Evolutionary conservation across 305 asterid species (phyloP).

Genomic region (Galium porrigens): DNA sequence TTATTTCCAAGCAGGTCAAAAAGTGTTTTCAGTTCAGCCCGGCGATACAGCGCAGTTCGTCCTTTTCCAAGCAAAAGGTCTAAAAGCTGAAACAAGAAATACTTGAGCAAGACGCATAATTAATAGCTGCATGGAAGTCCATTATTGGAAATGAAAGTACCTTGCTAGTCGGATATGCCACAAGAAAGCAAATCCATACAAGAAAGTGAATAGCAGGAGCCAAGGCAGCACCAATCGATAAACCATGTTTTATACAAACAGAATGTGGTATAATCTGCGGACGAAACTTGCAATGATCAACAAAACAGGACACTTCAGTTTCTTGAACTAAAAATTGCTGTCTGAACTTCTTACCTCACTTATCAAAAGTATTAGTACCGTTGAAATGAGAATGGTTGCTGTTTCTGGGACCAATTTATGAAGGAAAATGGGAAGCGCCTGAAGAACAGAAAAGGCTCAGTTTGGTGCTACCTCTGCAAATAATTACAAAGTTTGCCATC

Average conservation of each 20-base stretch:
- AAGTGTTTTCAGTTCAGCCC: conserved; percentile 72
- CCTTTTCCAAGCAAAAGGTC: conserved; percentile 55
- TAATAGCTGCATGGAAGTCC: background rate
- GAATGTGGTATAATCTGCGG: conserved; percentile 73
- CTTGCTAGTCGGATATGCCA: background rate
- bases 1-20: conserved; percentile 73
- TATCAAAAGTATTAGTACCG: conserved; percentile 54
- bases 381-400: conserved; percentile 61
- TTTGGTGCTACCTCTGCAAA: background rate
- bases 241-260: conserved; percentile 59
- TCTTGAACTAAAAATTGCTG: background rate
- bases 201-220: background rate
- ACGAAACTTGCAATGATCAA: background rate
- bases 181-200: background rate
- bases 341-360: conserved; percentile 45
- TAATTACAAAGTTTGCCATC: background rate
- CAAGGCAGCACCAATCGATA: background rate
- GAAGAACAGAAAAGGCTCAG: conserved; percentile 12
- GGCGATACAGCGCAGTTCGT: conserved; percentile 54
- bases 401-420: conserved; percentile 43
- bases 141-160: background rate
- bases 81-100: conserved; percentile 33
- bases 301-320: background rate
- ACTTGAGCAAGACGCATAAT: background rate
- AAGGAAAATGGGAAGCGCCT: conserved; percentile 81